A percentile compares a stretch with the other conserved stretches of the same genome.
Conservation (phyloP, 208 protist genomes). For the Crithidia brevicula region DNA sequence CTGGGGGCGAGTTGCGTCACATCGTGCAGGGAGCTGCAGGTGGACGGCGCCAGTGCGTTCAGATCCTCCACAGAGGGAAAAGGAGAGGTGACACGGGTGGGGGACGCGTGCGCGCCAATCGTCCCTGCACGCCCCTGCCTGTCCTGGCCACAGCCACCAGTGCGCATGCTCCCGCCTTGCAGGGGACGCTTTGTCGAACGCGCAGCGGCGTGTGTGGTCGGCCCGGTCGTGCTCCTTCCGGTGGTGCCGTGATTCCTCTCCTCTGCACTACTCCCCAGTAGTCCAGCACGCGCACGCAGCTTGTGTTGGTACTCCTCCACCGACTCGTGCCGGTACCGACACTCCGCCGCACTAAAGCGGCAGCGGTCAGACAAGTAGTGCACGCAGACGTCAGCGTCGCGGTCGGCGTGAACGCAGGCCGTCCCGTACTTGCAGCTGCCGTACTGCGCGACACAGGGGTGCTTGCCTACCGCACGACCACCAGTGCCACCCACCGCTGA, state of each 20-base stretch:
- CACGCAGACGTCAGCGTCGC: constrained; percentile 76
- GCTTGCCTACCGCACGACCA: constrained; percentile 35
- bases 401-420: constrained; percentile 56
- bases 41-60: neutral
- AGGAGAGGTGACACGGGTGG: neutral
- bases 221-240: no score
- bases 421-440: constrained; percentile 76
- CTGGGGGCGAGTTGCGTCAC: neutral
- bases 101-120: neutral
- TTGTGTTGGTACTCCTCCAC: constrained; percentile 40
- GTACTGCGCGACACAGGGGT: constrained; percentile 78
- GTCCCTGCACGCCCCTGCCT: neutral
- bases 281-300: neutral
- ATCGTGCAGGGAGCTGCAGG: neutral
- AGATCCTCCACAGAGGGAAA: neutral
- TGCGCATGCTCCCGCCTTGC: neutral
- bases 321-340: constrained; percentile 71
- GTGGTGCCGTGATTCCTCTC: no score
- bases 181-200: neutral
- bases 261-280: no score
- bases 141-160: no score
- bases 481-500: no score
- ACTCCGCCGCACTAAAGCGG: constrained; percentile 41
- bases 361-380: constrained; percentile 65
- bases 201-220: no score